These are phyloP conservation scores for Prunella vulgaris DNA, from an alignment of 257 asterid genomes.

Conservation along the genomic window DNA sequence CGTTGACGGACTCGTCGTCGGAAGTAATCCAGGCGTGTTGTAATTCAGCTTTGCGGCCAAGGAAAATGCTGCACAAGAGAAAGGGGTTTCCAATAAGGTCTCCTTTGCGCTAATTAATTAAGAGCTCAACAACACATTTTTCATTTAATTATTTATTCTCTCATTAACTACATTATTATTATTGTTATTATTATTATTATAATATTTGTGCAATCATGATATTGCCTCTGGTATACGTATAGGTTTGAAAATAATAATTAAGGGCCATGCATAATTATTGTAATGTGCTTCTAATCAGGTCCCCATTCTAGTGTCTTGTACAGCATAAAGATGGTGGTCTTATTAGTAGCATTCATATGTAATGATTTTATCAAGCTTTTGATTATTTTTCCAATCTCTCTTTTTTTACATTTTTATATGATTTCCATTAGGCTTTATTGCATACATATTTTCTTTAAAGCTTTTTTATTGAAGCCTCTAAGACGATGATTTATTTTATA, in stretches of 20 bases:
- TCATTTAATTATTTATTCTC: neutral
- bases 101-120: constrained; percentile 46
- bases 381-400: neutral
- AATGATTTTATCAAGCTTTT: constrained; percentile 8
- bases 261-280: constrained; percentile 7
- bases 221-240: neutral
- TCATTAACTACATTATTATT: neutral
- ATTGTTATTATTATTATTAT: too few species aligned
- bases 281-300: neutral
- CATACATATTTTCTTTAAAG: neutral
- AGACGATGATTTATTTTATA: too few species aligned
- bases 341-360: constrained; percentile 16
- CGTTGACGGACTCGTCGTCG: constrained; percentile 36
- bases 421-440: neutral
- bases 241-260: constrained; percentile 6
- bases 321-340: constrained; percentile 24
- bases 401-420: neutral
- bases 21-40: constrained; percentile 49
- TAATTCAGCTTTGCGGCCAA: constrained; percentile 37
- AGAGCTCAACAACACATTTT: neutral
- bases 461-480: neutral
- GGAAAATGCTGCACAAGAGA: constrained; percentile 47
- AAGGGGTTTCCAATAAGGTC: constrained; percentile 62
- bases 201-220: neutral
- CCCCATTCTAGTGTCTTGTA: constrained; percentile 23